Conservation (phyloP, 2,329 filamentous ascomycete species). For the Aspergillus bombycis region DNA sequence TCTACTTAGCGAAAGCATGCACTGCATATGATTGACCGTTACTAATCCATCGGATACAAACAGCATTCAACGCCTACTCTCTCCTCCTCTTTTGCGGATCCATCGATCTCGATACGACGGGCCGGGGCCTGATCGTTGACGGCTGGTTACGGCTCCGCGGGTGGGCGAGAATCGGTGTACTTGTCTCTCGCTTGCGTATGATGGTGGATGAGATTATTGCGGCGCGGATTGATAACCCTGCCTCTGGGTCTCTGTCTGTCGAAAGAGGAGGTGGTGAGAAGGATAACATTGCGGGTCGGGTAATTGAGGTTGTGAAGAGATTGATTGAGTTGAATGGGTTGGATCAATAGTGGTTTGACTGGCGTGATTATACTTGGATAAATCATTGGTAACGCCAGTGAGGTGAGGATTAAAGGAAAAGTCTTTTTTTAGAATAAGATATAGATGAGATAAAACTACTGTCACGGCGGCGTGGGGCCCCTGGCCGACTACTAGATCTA, state of each 20-base stretch:
- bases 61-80: constrained; percentile 81
- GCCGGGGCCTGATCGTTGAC: constrained; percentile 85
- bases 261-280: neutral
- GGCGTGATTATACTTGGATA: constrained; percentile 6
- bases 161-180: constrained; percentile 91
- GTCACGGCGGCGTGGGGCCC: too few species aligned
- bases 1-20: neutral
- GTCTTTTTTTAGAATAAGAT: neutral
- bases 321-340: constrained; percentile 89
- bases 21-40: neutral
- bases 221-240: constrained; percentile 76
- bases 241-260: constrained; percentile 54
- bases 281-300: constrained; percentile 40
- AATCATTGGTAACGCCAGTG: neutral
- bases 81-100: constrained; percentile 85
- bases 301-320: constrained; percentile 76
- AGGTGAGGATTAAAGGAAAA: neutral
- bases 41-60: constrained; percentile 10
- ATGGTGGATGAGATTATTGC: constrained; percentile 87
- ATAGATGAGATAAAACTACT: neutral
- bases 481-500: too few species aligned
- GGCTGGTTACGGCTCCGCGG: constrained; percentile 85
- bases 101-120: constrained; percentile 83
- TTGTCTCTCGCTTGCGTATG: constrained; percentile 78
- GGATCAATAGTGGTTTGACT: constrained; percentile 57